Conservation (phyloP, 495 filamentous ascomycete species). For the Neurospora sp. region DNA sequence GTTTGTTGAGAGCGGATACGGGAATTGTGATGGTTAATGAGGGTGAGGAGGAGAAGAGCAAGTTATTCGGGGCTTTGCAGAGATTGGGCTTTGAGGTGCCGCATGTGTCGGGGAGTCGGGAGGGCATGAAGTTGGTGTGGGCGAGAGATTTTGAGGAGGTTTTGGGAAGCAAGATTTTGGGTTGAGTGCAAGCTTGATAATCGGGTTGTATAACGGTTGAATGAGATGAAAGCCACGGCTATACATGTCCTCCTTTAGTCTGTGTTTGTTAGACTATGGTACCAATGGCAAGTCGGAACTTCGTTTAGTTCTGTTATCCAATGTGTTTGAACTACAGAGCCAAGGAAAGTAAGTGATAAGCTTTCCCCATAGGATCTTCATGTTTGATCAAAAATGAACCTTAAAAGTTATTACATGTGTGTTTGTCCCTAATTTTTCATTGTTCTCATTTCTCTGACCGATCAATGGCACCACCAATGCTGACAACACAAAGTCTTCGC, state of each 20-base stretch:
- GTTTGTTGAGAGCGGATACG: constrained; percentile 23
- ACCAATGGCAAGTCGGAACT: not conserved
- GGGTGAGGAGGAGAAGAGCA: constrained; percentile 14
- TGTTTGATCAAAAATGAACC: not conserved
- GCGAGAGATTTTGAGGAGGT: constrained; percentile 22
- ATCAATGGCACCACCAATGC: not conserved
- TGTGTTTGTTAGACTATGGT: not conserved
- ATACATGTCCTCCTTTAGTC: not conserved
- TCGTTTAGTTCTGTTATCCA: not conserved
- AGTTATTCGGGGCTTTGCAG: constrained; percentile 23
- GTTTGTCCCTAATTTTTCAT: not conserved
- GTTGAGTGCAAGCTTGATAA: not conserved
- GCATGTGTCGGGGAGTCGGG: constrained; percentile 13
- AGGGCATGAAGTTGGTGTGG: constrained; percentile 13
- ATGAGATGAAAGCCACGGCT: not conserved
- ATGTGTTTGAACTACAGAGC: not conserved
- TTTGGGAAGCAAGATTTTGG: constrained; percentile 8
- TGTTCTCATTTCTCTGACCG: not conserved
- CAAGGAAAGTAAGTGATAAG: not conserved
- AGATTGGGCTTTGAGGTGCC: constrained; percentile 28
- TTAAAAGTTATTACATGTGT: not conserved
- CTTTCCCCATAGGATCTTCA: not conserved
- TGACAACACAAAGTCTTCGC: not conserved
- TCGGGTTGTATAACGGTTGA: not conserved
- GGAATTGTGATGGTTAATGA: constrained; percentile 31